Evolutionary conservation across 1,139 yeast genomes (phyloP).

Genomic region (Saccharomyces uvarum): DNA sequence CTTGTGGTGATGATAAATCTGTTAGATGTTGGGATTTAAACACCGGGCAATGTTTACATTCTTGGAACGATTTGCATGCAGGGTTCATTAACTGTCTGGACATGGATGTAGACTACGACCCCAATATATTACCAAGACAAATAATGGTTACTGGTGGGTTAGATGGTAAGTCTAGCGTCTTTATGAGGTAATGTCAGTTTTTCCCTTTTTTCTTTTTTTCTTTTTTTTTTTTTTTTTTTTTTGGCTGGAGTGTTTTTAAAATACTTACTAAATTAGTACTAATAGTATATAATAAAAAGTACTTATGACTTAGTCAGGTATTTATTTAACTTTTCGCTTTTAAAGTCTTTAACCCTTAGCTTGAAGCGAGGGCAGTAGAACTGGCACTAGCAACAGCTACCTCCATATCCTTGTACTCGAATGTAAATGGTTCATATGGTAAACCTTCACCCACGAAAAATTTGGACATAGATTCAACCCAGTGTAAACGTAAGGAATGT

Average conservation of each 20-base stretch:
- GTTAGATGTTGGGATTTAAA: conserved; percentile 75
- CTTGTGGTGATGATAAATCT: conserved; percentile 74
- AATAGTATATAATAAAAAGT: not conserved
- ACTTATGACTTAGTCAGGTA: not conserved
- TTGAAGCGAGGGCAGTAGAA: not conserved
- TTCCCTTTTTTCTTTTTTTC: not conserved
- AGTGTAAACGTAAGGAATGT: conserved; percentile 90
- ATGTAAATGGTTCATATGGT: conserved; percentile 76
- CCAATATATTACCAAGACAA: conserved; percentile 11
- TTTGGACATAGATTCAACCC: conserved; percentile 99
- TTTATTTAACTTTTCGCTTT: not conserved
- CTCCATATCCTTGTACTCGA: conserved; percentile 33
- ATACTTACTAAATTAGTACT: not conserved
- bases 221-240: not conserved
- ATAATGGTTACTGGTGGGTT: conserved; percentile 20
- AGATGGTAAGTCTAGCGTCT: conserved; percentile 19
- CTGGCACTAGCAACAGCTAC: conserved; percentile 8
- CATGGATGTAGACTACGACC: conserved; percentile 11
- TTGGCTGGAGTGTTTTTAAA: not conserved
- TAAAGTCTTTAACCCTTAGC: not conserved
- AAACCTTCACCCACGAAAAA: conserved; percentile 94
- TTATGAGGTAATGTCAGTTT: conserved; percentile 11
- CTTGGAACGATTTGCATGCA: conserved; percentile 38
- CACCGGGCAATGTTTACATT: conserved; percentile 45
- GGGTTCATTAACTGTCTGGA: conserved; percentile 22